These are phyloP conservation scores for Starmerella davenportii DNA, from an alignment of 805 yeast species.

Conservation along the genomic window DNA sequence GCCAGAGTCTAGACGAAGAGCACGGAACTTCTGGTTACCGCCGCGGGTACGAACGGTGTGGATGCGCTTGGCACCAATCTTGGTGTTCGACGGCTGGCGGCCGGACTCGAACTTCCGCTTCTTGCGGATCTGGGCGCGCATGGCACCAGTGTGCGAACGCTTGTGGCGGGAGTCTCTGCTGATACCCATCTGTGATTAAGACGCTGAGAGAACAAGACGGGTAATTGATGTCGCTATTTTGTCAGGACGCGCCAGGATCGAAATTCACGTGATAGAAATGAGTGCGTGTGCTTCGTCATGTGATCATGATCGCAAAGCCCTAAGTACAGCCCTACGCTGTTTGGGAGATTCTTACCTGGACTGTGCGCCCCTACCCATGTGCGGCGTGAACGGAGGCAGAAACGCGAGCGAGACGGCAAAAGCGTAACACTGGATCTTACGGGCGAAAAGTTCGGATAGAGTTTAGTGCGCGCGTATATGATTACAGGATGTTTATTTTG, in stretches of 20 bases:
- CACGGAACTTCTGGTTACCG: constrained; percentile 99
- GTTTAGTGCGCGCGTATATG: too few species aligned
- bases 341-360: too few species aligned
- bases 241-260: background rate
- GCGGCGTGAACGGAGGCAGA: too few species aligned
- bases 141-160: constrained; percentile 99
- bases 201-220: background rate
- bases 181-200: constrained; percentile 65
- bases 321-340: background rate
- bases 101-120: constrained; percentile 99
- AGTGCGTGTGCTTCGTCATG: background rate
- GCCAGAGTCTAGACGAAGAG: constrained; percentile 77
- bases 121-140: constrained; percentile 99
- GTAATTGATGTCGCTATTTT: background rate
- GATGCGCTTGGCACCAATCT: constrained; percentile 96
- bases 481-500: too few species aligned
- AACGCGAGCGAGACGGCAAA: too few species aligned
- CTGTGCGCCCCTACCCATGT: too few species aligned
- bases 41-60: constrained; percentile 99
- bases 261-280: background rate
- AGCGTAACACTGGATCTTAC: too few species aligned
- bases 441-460: too few species aligned
- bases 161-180: constrained; percentile 99
- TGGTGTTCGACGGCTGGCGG: constrained; percentile 98
- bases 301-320: too few species aligned